Evolutionary conservation across 129 eudicot species (phyloP).

Genomic region (Flaveria sonorensis): DNA sequence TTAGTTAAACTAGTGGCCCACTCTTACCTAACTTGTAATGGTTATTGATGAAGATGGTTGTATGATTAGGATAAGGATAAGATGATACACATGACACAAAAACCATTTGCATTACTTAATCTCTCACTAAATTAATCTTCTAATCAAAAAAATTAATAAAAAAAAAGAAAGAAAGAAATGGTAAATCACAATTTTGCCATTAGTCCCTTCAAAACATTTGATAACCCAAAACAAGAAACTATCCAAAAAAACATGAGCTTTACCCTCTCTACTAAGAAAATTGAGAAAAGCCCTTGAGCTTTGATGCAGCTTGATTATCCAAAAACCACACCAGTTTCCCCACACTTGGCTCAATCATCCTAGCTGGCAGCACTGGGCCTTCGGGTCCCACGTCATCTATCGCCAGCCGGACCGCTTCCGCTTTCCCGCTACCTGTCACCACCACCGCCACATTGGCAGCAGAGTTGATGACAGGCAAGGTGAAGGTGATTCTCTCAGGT

Average conservation of each 20-base stretch:
- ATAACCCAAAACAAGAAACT: constrained; percentile 28
- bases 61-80: background rate
- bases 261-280: constrained; percentile 43
- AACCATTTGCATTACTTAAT: constrained; percentile 9
- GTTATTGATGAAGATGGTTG: background rate
- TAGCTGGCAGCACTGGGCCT: constrained; percentile 59
- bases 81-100: constrained; percentile 5
- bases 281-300: constrained; percentile 51
- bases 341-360: constrained; percentile 64
- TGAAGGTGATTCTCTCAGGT: constrained; percentile 84
- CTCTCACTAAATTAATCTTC: constrained; percentile 11
- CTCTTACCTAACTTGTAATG: constrained; percentile 16
- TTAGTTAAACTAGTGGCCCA: constrained; percentile 15
- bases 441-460: constrained; percentile 81
- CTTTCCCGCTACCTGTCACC: constrained; percentile 70
- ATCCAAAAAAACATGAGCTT: background rate
- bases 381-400: constrained; percentile 55
- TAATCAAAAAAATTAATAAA: background rate
- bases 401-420: constrained; percentile 64
- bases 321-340: constrained; percentile 91
- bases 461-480: constrained; percentile 82
- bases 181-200: constrained; percentile 37
- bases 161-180: background rate
- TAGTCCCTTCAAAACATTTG: constrained; percentile 33
- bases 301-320: constrained; percentile 75